These are phyloP conservation scores for Hippophae rhamnoides DNA, from an alignment of 306 rosid species.

Conservation along the genomic window DNA sequence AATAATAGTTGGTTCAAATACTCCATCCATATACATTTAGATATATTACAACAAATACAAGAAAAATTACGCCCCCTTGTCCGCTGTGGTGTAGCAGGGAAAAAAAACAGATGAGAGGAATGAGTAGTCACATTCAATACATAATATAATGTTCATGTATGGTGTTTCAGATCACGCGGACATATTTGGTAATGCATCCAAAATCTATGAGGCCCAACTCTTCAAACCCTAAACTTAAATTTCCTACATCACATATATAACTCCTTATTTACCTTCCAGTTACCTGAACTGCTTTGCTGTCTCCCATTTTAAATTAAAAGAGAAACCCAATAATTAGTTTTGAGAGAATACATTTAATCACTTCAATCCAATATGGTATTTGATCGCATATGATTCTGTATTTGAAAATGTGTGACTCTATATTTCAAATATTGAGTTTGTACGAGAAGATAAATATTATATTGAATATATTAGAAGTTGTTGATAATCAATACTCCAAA, in stretches of 20 bases:
- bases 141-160: slow-evolving; percentile 1
- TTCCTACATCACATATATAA: slow-evolving; percentile 3
- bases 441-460: too few species aligned
- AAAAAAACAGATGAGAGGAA: slow-evolving; percentile 10
- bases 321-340: too few species aligned
- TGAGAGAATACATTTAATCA: too few species aligned
- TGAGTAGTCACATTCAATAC: slow-evolving; percentile 35
- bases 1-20: not conserved
- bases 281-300: slow-evolving; percentile 14
- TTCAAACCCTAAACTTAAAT: slow-evolving; percentile 18
- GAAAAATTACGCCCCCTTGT: slow-evolving; percentile 28
- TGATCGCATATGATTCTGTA: too few species aligned
- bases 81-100: slow-evolving; percentile 27
- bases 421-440: too few species aligned
- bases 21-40: not conserved
- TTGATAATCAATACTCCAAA: too few species aligned
- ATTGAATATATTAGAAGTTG: too few species aligned
- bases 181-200: slow-evolving; percentile 29
- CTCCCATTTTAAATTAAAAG: slow-evolving; percentile 11
- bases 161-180: slow-evolving; percentile 5
- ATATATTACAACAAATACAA: slow-evolving; percentile 5
- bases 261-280: slow-evolving; percentile 4
- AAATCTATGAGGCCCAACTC: slow-evolving; percentile 5
- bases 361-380: too few species aligned
- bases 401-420: too few species aligned